Base-by-base conservation (phyloP, 306 rosid species). In the Psophocarpus tetragonolobus region DNA sequence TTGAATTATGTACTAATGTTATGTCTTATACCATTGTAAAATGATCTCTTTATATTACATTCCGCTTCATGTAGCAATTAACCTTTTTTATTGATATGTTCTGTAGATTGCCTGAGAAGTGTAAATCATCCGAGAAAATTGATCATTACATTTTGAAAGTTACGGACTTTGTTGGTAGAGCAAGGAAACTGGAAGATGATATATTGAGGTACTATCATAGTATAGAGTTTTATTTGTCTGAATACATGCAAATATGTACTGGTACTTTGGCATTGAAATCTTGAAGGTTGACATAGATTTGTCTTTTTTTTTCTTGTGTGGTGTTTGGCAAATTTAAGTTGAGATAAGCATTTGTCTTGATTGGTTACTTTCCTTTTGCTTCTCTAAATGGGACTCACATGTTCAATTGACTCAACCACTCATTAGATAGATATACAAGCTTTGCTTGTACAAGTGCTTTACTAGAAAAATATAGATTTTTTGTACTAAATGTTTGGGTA, bases 151-250 rank as follows among this genome's bases (percentile, higher is more conserved):
- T 84, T 62, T 82, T 81, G 65, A 90, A 90, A 80, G 86, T 86
- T 85, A 84, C 71, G 47, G 92, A 78, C 78, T 82, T 89, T 18
- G 73, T 84, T 80, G 85, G 79, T n/a, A 83, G 91, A 76, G 84
- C 84, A 68, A 88, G 74, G 86, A 92, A 88, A 84, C 74, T 94
- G 84, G 94, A 92, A 87, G 87, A 77, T 76, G 91, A 89, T 58
- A 78, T 92, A 42, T 88, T 85, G 80, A 94, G 98, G 98, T 94
- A 85, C 53, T 78, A 32, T 75, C 24, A 26, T 23, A 66, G 69
- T 81, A 24, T 72, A 38, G 50, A 29, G 38, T 80, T 76, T 58
- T 20, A 72, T 71, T 36, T 77, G 17, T 66, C 32, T 53, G 30
- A 33, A 54, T 44, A 71, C 57, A 26, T 70, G 62, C 69, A 41